These are phyloP conservation scores for Candida sp. DNA, from an alignment of 1,139 yeast species.

Conservation along the genomic window DNA sequence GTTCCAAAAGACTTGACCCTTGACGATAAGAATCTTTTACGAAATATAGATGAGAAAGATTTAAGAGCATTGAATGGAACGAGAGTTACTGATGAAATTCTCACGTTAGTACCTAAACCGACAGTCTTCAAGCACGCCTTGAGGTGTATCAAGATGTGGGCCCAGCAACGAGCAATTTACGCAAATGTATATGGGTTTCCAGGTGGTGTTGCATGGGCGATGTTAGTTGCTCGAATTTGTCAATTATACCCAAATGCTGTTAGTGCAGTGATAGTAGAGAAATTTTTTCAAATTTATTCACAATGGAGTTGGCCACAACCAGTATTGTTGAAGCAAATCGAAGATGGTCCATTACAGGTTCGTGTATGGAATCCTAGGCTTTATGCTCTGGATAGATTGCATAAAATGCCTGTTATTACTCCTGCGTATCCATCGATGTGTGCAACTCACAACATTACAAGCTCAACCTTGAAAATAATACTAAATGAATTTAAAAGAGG, in stretches of 20 bases:
- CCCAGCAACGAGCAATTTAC: slow-evolving; percentile 89
- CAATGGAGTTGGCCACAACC: slow-evolving; percentile 99
- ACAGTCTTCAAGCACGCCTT: slow-evolving; percentile 91
- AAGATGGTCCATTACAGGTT: slow-evolving; percentile 95
- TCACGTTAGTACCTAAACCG: slow-evolving; percentile 86
- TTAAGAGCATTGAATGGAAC: slow-evolving; percentile 91
- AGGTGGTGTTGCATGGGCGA: slow-evolving; percentile 99
- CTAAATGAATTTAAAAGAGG: slow-evolving; percentile 76
- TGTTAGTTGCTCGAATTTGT: slow-evolving; percentile 95
- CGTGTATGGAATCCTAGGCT: slow-evolving; percentile 96
- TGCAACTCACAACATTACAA: slow-evolving; percentile 93
- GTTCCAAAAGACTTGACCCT: slow-evolving; percentile 73
- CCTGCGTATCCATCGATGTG: slow-evolving; percentile 99
- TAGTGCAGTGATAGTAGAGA: slow-evolving; percentile 83
- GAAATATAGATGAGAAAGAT: slow-evolving; percentile 88
- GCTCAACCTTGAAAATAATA: slow-evolving; percentile 81
- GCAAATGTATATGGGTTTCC: slow-evolving; percentile 97
- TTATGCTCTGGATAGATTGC: slow-evolving; percentile 84
- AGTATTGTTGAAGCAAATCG: slow-evolving; percentile 84
- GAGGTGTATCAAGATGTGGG: slow-evolving; percentile 94
- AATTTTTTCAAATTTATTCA: slow-evolving; percentile 80
- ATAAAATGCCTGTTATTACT: slow-evolving; percentile 97
- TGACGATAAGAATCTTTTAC: slow-evolving; percentile 78
- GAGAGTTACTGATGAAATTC: slow-evolving; percentile 93
- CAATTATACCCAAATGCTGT: slow-evolving; percentile 96